Evolutionary conservation across 2,329 filamentous ascomycete genomes (phyloP), one percentile per base, ranked within the genome.

Genomic region (Dothiorella sarmentorum): DNA sequence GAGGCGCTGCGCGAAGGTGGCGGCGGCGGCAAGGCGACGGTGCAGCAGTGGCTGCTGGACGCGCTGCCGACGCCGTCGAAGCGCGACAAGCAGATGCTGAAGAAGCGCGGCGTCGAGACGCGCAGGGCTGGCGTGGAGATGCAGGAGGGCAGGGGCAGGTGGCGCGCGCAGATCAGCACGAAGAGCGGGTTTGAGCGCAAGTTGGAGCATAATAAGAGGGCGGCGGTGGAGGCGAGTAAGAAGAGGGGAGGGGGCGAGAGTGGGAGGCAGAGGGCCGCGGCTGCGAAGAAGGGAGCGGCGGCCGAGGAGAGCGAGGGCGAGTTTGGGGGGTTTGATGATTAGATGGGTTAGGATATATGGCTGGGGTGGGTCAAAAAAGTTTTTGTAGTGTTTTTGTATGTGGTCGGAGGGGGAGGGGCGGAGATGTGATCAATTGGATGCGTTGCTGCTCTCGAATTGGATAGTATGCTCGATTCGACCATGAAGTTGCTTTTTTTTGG

Each of bases 41-140:
- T 82, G 0, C 75, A 78, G 59, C 66, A 72, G 60, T 97, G 93
- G 92, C 78, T 99, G 53, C 79, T 97, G 4, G 89, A 96, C 70
- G 87, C 90, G 2, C 78, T 99, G 63, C 94, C 94, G 0, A 87
- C 87, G 62, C 85, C 94, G 18, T 86, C 80, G 66, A 97, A 97
- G 80, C 85, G 87, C 52, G 89, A 92, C 62, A 89, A 88, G 78
- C 87, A 93, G 79, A 85, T 85, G 69, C 74, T 99, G 64, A 95
- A 90, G 79, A 85, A 85, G 69, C 81, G 86, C 64, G 94, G 94
- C 5, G 88, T 97, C 9, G 88, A 92, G 72, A 86, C 85, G 3
- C 80, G 91, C 42, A 75, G 84, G 61, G 73, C 74, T 6, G 73
- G 73, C 29, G 75, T 68, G 9, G 69, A 72, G 44, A 76, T 61